Percentiles rank a stretch among this genome's conserved stretches.
These are phyloP conservation scores for Pelargonium nanum DNA, from an alignment of 345 rosid genomes.

Conservation along the genomic window DNA sequence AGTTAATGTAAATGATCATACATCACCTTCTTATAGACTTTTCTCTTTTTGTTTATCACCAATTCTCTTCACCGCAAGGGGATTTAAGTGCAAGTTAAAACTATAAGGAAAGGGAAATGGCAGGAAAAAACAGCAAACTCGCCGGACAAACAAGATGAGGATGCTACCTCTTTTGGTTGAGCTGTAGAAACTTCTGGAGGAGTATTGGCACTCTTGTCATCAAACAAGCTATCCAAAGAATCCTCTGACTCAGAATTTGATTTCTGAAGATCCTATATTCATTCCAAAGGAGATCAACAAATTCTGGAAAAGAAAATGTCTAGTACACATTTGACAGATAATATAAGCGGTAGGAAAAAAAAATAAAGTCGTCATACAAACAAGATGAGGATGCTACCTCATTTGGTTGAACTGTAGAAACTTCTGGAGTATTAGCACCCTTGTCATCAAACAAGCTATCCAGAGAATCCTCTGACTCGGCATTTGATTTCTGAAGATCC, in stretches of 20 bases:
- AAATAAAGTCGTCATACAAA: too few species aligned
- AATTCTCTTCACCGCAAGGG: background rate
- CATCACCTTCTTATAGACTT: background rate
- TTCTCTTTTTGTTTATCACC: background rate
- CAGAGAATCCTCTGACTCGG: slow-evolving; percentile 21
- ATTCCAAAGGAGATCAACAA: background rate
- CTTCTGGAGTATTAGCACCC: too few species aligned
- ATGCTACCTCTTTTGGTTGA: slow-evolving; percentile 47
- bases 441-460: too few species aligned
- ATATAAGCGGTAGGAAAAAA: background rate
- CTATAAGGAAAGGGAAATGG: too few species aligned
- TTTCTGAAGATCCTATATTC: slow-evolving; percentile 8
- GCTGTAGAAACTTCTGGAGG: slow-evolving; percentile 17
- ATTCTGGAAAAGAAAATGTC: background rate
- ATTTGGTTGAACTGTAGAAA: too few species aligned
- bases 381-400: too few species aligned
- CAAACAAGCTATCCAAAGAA: slow-evolving; percentile 27
- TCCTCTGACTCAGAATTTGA: slow-evolving; percentile 18
- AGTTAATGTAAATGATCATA: too few species aligned
- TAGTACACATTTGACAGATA: background rate
- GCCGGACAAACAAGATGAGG: background rate
- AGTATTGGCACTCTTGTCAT: slow-evolving; percentile 25
- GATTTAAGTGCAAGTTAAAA: background rate
- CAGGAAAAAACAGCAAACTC: background rate
- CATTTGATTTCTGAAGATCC: slow-evolving; percentile 10